Base-by-base conservation (phyloP, 768 basidiomycete species). In the Naganishia vishniacii region DNA sequence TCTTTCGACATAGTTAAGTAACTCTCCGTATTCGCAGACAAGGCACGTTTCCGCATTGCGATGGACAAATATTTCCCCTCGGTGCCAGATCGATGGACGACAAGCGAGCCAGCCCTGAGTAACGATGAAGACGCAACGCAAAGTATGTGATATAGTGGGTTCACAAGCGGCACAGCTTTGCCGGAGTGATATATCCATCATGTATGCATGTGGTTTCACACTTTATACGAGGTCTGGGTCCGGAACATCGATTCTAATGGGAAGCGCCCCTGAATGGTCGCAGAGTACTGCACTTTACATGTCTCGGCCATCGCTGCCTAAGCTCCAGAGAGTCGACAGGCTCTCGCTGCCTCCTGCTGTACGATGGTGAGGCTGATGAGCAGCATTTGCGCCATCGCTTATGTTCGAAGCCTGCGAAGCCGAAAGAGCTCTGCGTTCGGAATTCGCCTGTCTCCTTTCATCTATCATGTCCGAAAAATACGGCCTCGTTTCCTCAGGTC, bases 51-150 rank as follows among this genome's bases (percentile, higher is more conserved):
- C 69, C 41, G 74, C 28, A 67, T 70, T 0, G 72, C 75, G 3
- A 78, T 78, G 77, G 75, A 78, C 44, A 67, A 68, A 34, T 78
- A 78, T 64, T 78, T 78, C 67, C 70, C 72, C n/a, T 66, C 75
- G 15, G 74, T 78, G 3, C 75, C 75, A 4, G 75, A 77, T 65
- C 42, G 75, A 44, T 77, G 75, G 75, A 71, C 69, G 16, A 40
- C 48, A 4, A 48, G 44, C 45, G 28, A 53, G 31, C 23, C 59
- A 11, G 23, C 59, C 5, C 26, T 45, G 16, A 37, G 42, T 26
- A 41, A 25, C 11, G 37, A 63, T 32, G 62, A 56, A 45, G 62
- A 63, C n/a, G 4, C 31, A 15, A 51, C 62, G n/a, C 62, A 63
- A 53, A 42, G 41, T 9, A 41, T 63, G 37, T 62, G 23, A 40